Base-by-base conservation (phyloP, 78 protist genomes). In the Trichosphaerium sp. region DNA sequence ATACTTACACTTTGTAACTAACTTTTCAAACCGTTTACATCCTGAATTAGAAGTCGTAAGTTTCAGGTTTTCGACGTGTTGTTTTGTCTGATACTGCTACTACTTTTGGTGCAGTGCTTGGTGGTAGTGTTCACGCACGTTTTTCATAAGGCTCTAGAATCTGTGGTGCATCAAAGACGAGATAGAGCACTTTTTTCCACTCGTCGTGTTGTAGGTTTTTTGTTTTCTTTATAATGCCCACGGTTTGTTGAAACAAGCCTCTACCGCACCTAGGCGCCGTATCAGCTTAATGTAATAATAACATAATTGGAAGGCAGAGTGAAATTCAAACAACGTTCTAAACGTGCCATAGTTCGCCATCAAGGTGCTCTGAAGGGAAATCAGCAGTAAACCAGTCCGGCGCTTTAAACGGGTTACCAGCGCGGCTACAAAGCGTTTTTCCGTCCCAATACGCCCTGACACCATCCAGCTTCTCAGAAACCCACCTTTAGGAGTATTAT, bases 391-490 rank as follows among this genome's bases (percentile, higher is more conserved):
- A 80, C 32, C 14, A 65, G 28, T 10, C 28, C 1, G 85, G 85
- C 0, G 75, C 79, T 14, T 18, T 0, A 38, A 80, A 73, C 12
- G 0, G 3, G 40, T 80, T 80, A 37, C 85, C 85, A n/a, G 28
- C 10, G 4, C 85, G 62, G 7, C 77, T 58, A 15, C 41, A 18
- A 12, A 78, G 23, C 34, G n/a, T 10, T 4, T 8, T 1, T 23
- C 85, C 85, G 28, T 63, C 39, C 85, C 85, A 80, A 39, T 61
- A 80, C n/a, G 85, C 85, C 26, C 85, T 58, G 18, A 72, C 80
- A 12, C 85, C 85, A 23, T 79, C 85, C 12, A 72, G 31, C 52
- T 79, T 79, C 51, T 79, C 85, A 31, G 41, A 18, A 11, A 79
- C 12, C 64, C 52, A 65, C 60, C 63, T n/a, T n/a, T n/a, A n/a